Base-by-base conservation (phyloP, 345 rosid genomes). In the Moringa oleifera region DNA sequence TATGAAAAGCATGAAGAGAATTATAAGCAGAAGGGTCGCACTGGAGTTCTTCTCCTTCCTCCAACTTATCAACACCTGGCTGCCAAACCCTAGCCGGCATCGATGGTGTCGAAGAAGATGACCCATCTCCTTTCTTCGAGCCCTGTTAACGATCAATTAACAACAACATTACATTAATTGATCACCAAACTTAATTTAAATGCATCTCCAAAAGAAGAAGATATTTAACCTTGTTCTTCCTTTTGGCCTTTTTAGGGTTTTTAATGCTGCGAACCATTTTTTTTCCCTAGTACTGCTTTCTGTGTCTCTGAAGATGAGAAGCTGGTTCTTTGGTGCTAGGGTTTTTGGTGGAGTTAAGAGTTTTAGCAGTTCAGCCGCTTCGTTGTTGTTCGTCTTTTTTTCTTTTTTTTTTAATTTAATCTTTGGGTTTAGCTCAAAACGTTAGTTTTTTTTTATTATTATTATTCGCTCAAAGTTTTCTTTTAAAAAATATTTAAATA, bases 31-130 rank as follows among this genome's bases (percentile, higher is more conserved):
- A 85, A 19, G 90, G 87, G 67, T 91, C 99, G 50, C 95, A 91
- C 75, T 88, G 96, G 58, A 95, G 99, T 68, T 91, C 97, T 63
- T 95, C 97, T 57, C 90, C 99, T 53, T 91, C 97, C 81, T 85
- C 96, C 20, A 91, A 75, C 76, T 84, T 82, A 78, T 95, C 97
- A 1, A 91, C 97, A 55, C 99, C 99, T 58, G 97, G 97, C 66
- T 85, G 95, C 99, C 97, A 95, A 65, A 95, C 91, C 80, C 80
- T 88, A 7, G 90, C 65, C 10, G 92, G 95, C 70, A 79, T 67
- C 56, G 80, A 55, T 0, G 95, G 89, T 20, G 68, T 46, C 2
- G 80, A 62, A 12, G 93, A 78, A 58, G 90, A 80, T 4, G 95
- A 73, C 25, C 79, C 90, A 70, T 68, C 85, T 73, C 61, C 83